Evolutionary conservation across 148 eudicot genomes (phyloP).

Genomic region (Vaccinium macrocarpon): DNA sequence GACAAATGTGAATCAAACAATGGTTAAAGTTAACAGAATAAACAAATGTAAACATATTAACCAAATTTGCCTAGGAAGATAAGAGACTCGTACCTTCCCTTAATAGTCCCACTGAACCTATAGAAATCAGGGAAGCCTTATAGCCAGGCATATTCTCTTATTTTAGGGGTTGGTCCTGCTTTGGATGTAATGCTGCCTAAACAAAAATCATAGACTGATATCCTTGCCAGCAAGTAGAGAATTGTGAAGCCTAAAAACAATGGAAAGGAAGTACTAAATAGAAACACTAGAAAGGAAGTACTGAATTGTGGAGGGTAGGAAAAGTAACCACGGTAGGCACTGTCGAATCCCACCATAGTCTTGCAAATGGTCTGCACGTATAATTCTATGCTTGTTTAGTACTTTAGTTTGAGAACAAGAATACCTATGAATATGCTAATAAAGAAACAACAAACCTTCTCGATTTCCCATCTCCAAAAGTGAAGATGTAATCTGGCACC

Average conservation of each 20-base stretch:
- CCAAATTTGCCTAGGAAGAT: background rate
- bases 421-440: background rate
- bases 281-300: background rate
- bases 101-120: slow-evolving; percentile 77
- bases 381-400: slow-evolving; percentile 2
- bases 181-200: slow-evolving; percentile 77
- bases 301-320: slow-evolving; percentile 57
- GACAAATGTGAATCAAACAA: background rate
- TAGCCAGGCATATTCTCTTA: slow-evolving; percentile 87
- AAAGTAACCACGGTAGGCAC: slow-evolving; percentile 65
- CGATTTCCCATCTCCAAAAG: slow-evolving; percentile 76
- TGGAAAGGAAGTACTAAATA: slow-evolving; percentile 33
- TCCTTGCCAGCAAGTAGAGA: too few relatives aligned
- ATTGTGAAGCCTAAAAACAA: background rate
- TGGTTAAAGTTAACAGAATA: background rate
- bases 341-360: slow-evolving; percentile 98
- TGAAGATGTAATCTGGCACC: slow-evolving; percentile 69
- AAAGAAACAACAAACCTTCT: slow-evolving; percentile 45
- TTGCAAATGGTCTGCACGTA: slow-evolving; percentile 65
- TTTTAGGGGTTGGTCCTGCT: slow-evolving; percentile 73
- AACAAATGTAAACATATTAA: background rate
- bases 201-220: slow-evolving; percentile 12
- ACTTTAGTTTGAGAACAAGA: background rate
- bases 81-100: slow-evolving; percentile 45
- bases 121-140: slow-evolving; percentile 93